Percentiles rank a stretch among this genome's conserved stretches.
Conservation (phyloP, 805 yeast species). For the Komagataella pseudopastoris region DNA sequence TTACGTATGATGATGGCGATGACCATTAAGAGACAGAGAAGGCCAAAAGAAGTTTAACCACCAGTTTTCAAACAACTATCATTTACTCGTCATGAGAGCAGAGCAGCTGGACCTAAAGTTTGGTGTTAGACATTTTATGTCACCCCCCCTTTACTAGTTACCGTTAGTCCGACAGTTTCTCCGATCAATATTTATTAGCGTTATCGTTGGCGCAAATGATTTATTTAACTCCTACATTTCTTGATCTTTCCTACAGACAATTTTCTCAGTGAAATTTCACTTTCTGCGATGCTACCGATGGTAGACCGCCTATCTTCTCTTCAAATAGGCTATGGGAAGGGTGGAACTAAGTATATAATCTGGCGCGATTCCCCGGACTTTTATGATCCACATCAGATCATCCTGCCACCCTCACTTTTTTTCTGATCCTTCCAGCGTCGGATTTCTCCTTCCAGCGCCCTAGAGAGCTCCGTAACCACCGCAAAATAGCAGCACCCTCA, state of each 20-base stretch:
- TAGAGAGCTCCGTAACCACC: neutral
- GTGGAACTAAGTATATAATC: neutral
- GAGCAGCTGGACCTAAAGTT: neutral
- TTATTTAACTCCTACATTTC: neutral
- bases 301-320: neutral
- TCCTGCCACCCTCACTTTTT: neutral
- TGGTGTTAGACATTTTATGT: neutral
- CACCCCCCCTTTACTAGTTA: neutral
- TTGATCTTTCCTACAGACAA: neutral
- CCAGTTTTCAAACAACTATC: neutral
- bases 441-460: neutral
- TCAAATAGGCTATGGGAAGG: neutral
- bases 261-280: neutral
- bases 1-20: neutral
- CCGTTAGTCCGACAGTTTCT: neutral
- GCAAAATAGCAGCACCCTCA: neutral
- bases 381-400: neutral
- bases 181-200: neutral
- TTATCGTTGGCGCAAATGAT: neutral
- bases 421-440: slow-evolving; percentile 1
- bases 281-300: neutral
- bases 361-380: neutral
- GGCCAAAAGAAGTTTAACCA: neutral
- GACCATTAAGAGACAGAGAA: neutral
- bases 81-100: too few species aligned